Evolutionary conservation across 1,284 basidiomycete species (phyloP), one percentile per base, ranked within the genome.

Genomic region (Agaricales sp.): DNA sequence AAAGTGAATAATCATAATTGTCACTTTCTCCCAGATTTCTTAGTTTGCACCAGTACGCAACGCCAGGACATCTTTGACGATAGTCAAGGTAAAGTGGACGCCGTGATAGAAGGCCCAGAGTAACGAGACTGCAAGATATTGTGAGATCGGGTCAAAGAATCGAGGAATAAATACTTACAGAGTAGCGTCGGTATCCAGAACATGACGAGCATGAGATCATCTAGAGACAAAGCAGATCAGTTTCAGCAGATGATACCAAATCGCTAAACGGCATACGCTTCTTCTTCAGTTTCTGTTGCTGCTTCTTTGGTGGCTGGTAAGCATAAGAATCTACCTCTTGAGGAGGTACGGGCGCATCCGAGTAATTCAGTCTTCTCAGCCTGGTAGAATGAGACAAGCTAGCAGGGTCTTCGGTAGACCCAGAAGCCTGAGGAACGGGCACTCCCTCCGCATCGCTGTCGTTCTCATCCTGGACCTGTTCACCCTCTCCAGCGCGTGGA

Each of bases 131-230:
- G 55, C n/a, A 50, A 49, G 43, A 49, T 47, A 43, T 45, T 58
- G 25, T 16, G 0, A 35, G 49, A 14, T n/a, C 38, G 41, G 20
- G 41, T 22, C 41, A 44, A 25, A 41, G 26, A 22, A 12, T 44
- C 20, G 44, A 46, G 48, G 12, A 8, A 45, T 45, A 46, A 45
- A 44, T 1, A 80, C 84, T 69, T 58, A 88, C 87, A 65, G 55
- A 91, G 64, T 24, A 96, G 71, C 55, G 94, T 89, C 2, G 93
- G 93, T 56, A 96, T 75, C 93, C 93, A 97, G 74, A 97, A 96
- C 50, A 90, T 67, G 47, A 93, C 67, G 45, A 97, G 77, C 93
- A 97, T 96, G 45, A 82, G 82, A 64, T 97, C 92, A 65, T 89
- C 92, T 90, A 58, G 20, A 57, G 35, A 41, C 43, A 44, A 20